These are phyloP conservation scores for Schizonepeta tenuifolia DNA, from an alignment of 257 asterid species.

Conservation along the genomic window DNA sequence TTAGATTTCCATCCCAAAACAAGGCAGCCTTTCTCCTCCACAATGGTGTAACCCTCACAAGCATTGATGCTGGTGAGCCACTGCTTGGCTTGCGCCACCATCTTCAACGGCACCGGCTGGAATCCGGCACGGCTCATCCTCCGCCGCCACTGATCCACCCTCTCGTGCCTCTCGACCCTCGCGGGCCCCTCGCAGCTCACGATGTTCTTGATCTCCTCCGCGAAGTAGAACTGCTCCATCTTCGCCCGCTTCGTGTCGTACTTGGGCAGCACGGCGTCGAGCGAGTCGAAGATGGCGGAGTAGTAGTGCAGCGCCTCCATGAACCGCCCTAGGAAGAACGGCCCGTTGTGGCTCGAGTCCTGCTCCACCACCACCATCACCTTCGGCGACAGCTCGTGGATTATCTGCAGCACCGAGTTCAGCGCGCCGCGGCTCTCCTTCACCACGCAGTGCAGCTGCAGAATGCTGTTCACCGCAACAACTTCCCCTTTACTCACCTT, in stretches of 20 bases:
- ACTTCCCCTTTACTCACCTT: constrained; percentile 54
- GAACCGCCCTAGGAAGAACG: constrained; percentile 79
- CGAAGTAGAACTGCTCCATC: constrained; percentile 83
- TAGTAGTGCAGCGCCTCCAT: constrained; percentile 83
- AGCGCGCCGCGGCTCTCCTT: constrained; percentile 82
- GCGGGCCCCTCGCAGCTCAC: constrained; percentile 91
- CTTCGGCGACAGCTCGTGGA: constrained; percentile 68
- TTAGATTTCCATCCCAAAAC: constrained; percentile 89
- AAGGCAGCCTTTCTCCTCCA: constrained; percentile 84
- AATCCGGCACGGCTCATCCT: constrained; percentile 91
- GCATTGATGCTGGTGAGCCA: constrained; percentile 58
- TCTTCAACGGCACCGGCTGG: constrained; percentile 64
- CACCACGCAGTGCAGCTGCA: constrained; percentile 82
- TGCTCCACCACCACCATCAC: constrained; percentile 71
- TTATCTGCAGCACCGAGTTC: constrained; percentile 63
- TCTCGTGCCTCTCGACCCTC: constrained; percentile 77
- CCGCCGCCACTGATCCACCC: constrained; percentile 88
- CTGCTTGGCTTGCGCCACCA: constrained; percentile 64
- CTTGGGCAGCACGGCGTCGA: constrained; percentile 74
- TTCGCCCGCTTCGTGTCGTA: constrained; percentile 76
- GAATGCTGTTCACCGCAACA: constrained; percentile 65
- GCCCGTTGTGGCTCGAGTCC: constrained; percentile 89
- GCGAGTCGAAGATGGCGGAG: constrained; percentile 79
- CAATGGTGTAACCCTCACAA: constrained; percentile 69
- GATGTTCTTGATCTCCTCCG: constrained; percentile 85